A percentile compares a stretch with the other conserved stretches of the same genome.
phyloP scores from a whole-genome alignment of 495 filamentous ascomycete genomes.

The Xylaria bambusicola region DNA sequence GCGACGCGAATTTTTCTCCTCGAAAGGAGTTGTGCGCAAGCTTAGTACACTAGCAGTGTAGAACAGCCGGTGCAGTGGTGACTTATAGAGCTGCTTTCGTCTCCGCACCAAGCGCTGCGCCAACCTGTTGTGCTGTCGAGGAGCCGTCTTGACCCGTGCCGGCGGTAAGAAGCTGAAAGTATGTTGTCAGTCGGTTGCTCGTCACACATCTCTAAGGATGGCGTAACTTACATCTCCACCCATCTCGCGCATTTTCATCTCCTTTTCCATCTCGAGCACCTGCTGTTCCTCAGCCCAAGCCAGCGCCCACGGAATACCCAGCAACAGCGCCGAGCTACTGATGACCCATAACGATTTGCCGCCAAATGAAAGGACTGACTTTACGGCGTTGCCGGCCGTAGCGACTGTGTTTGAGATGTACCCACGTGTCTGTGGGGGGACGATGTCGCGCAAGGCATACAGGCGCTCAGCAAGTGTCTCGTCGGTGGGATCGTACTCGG shows the following conservation, averaged over 20 bases:
- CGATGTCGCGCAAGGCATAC: constrained; percentile 84
- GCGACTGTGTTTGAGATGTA: constrained; percentile 61
- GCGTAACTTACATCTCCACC: constrained; percentile 43
- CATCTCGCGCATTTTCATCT: constrained; percentile 88
- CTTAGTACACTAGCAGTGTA: not conserved
- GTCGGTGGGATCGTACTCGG: constrained; percentile 52
- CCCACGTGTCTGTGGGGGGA: constrained; percentile 80
- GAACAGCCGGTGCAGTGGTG: not conserved
- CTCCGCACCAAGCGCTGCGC: constrained; percentile 36
- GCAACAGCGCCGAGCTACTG: constrained; percentile 79
- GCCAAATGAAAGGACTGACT: constrained; percentile 64
- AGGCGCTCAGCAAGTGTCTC: constrained; percentile 79
- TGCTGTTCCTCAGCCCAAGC: constrained; percentile 95
- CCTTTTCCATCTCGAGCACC: constrained; percentile 92
- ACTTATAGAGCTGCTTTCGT: constrained; percentile 36
- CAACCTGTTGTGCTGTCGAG: constrained; percentile 37
- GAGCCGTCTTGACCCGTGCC: constrained; percentile 23
- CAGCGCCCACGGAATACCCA: constrained; percentile 91
- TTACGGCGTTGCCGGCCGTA: constrained; percentile 49
- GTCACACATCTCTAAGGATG: not conserved
- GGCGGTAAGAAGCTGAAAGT: constrained; percentile 40
- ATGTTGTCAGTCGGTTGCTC: not conserved
- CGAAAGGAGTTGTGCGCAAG: not conserved
- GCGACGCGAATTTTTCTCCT: too few relatives aligned
- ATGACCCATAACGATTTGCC: constrained; percentile 88